phyloP scores from a whole-genome alignment of 108 stramenopile genomes.

The Cylindrotheca fusiformis region DNA sequence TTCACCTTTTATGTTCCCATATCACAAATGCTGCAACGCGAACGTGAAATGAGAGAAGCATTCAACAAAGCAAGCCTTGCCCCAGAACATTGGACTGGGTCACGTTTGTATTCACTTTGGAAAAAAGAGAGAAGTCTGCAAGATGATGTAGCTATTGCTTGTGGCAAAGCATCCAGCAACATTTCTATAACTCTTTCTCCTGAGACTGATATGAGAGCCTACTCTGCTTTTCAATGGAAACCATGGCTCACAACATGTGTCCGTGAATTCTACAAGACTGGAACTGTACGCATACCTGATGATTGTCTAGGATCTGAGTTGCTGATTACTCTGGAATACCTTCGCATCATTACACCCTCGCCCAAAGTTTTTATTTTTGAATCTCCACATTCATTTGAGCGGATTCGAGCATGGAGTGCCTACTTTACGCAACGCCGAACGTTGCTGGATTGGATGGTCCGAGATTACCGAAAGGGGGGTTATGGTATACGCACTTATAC shows the following conservation, averaged over 20 bases:
- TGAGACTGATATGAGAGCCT: slow-evolving; percentile 23
- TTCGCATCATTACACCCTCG: slow-evolving; percentile 42
- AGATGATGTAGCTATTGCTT: background rate
- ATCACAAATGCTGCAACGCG: slow-evolving; percentile 34
- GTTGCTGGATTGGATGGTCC: slow-evolving; percentile 26
- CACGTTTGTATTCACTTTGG: slow-evolving; percentile 31
- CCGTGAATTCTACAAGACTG: slow-evolving; percentile 31
- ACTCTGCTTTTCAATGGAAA: slow-evolving; percentile 33
- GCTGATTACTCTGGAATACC: slow-evolving; percentile 46
- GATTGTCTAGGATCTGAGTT: slow-evolving; percentile 40
- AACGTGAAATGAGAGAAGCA: slow-evolving; percentile 35
- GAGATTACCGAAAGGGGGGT: background rate
- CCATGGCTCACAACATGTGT: slow-evolving; percentile 40
- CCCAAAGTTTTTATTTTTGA: slow-evolving; percentile 38
- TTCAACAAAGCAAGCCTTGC: slow-evolving; percentile 15
- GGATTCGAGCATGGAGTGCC: slow-evolving; percentile 38
- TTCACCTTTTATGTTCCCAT: slow-evolving; percentile 30
- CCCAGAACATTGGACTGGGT: slow-evolving; percentile 23
- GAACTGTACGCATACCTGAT: slow-evolving; percentile 34
- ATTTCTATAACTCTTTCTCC: slow-evolving; percentile 27
- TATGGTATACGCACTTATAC: slow-evolving; percentile 1
- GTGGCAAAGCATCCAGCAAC: background rate
- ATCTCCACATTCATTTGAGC: slow-evolving; percentile 12
- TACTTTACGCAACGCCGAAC: slow-evolving; percentile 39
- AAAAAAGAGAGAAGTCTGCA: slow-evolving; percentile 8